Base-by-base conservation (phyloP, 2,329 filamentous ascomycete species). In the Sporothrix schenckii region DNA sequence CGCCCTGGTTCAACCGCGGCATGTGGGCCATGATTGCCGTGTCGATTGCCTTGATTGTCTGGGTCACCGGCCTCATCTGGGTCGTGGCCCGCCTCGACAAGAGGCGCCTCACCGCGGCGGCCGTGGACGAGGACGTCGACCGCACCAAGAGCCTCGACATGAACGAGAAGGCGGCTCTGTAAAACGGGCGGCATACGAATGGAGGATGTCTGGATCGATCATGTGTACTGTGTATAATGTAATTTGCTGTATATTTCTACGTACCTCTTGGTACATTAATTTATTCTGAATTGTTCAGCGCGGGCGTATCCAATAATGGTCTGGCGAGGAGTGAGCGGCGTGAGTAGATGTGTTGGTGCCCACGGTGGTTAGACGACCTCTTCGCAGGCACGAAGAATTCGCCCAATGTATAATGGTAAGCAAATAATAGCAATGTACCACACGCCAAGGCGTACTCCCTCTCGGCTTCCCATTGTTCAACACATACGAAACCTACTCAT, bases 21-120 rank as follows among this genome's bases (percentile, higher is more conserved):
- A 90, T 91, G 89, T 91, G 87, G 84, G 89, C 89, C 3, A 91
- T 91, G 89, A 89, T 92, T 75, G 88, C 83, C 1, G 83, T 83
- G 9, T 88, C 84, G 27, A 86, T 90, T 68, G 85, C 84, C 1
- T 78, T 91, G 76, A 83, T 81, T 0, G 73, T 88, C 1, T 91
- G 89, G 89, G 87, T 86, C 0, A 83, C 78, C 0, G 81, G 82
- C 1, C 76, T 90, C 54, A 80, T 85, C 0, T 86, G 81, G 74
- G 78, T 84, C 74, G 80, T 81, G 10, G 41, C 34, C 13, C 67
- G 69, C 19, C 69, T 67, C 5, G 70, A 74, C 11, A 69, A 73
- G 53, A 63, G 67, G 11, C 68, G 68, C 60, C 21, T 63, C 41
- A n/a, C 10, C 11, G 4, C 13, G 21, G 52, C 41, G n/a, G 30